Percentiles rank a stretch among this genome's conserved stretches.
phyloP scores from a whole-genome alignment of 768 basidiomycete genomes.

The Leccinum pellstonianum region DNA sequence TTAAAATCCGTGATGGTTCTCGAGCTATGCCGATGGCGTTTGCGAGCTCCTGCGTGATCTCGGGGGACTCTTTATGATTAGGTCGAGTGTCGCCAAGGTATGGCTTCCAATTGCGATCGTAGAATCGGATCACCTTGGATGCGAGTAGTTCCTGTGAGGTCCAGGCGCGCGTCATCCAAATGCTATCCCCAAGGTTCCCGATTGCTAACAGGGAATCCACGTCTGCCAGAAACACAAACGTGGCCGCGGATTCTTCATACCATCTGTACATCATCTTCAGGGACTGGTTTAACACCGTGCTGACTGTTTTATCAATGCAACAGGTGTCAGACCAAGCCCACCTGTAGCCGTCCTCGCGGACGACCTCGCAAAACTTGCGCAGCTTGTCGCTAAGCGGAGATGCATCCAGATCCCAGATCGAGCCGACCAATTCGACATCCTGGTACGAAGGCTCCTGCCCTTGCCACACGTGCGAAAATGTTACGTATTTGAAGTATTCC shows the following conservation, averaged over 20 bases:
- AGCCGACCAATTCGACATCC: background rate
- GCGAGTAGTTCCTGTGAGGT: too few species aligned
- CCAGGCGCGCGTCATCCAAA: too few species aligned
- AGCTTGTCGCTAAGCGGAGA: background rate
- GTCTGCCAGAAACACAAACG: background rate
- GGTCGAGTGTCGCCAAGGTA: too few species aligned
- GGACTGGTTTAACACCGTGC: background rate
- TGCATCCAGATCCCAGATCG: background rate
- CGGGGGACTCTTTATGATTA: too few species aligned
- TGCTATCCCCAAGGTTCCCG: too few species aligned
- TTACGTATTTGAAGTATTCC: conserved; percentile 1
- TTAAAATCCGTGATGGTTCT: too few species aligned
- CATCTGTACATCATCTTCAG: conserved; percentile 4
- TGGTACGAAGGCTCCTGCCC: background rate
- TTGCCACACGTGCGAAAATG: background rate
- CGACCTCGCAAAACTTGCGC: background rate
- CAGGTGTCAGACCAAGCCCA: background rate
- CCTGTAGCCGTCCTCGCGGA: background rate
- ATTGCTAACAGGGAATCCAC: too few species aligned
- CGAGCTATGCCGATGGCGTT: too few species aligned
- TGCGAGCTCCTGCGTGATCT: too few species aligned
- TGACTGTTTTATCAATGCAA: background rate
- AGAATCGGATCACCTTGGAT: too few species aligned
- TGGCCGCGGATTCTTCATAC: background rate
- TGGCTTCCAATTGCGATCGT: too few species aligned